A percentile compares a stretch with the other conserved stretches of the same genome.
These are phyloP conservation scores for Xylaria digitata DNA, from an alignment of 2,329 filamentous ascomycete genomes.

Conservation along the genomic window DNA sequence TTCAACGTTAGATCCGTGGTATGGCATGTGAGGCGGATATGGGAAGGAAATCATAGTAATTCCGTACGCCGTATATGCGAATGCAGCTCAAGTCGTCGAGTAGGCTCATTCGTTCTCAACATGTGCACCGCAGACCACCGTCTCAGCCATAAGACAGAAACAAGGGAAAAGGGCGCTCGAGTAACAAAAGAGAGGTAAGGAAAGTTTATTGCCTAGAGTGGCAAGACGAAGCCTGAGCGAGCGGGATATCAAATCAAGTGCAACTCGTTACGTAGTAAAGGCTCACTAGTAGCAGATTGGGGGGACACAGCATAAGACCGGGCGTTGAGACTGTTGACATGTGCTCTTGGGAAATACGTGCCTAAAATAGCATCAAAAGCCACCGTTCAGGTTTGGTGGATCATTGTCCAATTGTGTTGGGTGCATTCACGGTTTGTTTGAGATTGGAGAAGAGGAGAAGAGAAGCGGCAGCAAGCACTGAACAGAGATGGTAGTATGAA, in stretches of 20 bases:
- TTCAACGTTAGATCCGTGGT: background rate
- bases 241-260: background rate
- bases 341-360: conserved; percentile 29
- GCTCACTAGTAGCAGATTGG: conserved; percentile 6
- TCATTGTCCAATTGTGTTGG: background rate
- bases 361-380: conserved; percentile 13
- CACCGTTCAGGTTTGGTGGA: background rate
- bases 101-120: background rate
- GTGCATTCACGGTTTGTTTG: background rate
- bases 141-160: background rate
- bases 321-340: conserved; percentile 24
- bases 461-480: no score
- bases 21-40: background rate
- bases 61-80: background rate
- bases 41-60: conserved; percentile 1
- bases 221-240: background rate
- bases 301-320: conserved; percentile 9
- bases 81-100: background rate
- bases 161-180: background rate
- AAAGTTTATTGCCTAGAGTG: background rate
- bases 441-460: background rate
- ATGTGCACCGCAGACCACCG: background rate
- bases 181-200: background rate
- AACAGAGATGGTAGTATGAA: no score
- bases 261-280: background rate